A percentile compares a stretch with the other conserved stretches of the same genome.
Conservation (phyloP, 2,329 filamentous ascomycete genomes). For the Penicillium sumatraense region DNA sequence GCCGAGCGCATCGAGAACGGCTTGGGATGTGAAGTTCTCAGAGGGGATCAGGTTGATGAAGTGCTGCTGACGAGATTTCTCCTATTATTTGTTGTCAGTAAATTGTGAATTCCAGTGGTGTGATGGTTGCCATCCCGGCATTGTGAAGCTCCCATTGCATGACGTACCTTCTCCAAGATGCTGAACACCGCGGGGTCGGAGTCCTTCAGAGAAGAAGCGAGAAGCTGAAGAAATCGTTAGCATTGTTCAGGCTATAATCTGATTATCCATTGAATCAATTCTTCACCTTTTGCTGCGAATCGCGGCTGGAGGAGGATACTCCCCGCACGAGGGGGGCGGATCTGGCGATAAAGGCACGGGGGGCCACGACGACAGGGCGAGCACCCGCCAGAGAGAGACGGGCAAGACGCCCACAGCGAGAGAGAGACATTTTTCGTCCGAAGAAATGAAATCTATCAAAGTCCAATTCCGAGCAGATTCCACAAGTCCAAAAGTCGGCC, state of each 20-base stretch:
- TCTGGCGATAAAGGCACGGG: constrained; percentile 28
- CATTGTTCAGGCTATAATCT: not conserved
- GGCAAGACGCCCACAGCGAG: constrained; percentile 41
- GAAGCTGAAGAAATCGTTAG: constrained; percentile 61
- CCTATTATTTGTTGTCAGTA: constrained; percentile 57
- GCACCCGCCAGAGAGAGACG: constrained; percentile 36
- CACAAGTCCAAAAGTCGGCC: constrained; percentile 22
- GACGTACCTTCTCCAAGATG: constrained; percentile 83
- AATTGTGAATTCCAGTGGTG: not conserved
- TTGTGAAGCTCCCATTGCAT: constrained; percentile 8
- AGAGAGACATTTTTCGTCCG: constrained; percentile 35
- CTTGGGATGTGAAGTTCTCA: constrained; percentile 93
- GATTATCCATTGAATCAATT: constrained; percentile 1
- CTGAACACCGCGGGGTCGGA: constrained; percentile 86
- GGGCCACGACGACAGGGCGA: constrained; percentile 23
- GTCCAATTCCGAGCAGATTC: not conserved
- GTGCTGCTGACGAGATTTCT: constrained; percentile 95
- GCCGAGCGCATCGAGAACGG: constrained; percentile 86
- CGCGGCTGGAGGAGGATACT: constrained; percentile 44
- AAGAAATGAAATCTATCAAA: constrained; percentile 27
- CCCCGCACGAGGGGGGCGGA: constrained; percentile 39
- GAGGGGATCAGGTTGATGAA: constrained; percentile 98
- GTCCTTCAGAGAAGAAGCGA: constrained; percentile 77
- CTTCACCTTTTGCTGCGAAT: constrained; percentile 48
- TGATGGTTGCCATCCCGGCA: not conserved